phyloP scores from a whole-genome alignment of 768 basidiomycete genomes.

The Harrya chromipes region DNA sequence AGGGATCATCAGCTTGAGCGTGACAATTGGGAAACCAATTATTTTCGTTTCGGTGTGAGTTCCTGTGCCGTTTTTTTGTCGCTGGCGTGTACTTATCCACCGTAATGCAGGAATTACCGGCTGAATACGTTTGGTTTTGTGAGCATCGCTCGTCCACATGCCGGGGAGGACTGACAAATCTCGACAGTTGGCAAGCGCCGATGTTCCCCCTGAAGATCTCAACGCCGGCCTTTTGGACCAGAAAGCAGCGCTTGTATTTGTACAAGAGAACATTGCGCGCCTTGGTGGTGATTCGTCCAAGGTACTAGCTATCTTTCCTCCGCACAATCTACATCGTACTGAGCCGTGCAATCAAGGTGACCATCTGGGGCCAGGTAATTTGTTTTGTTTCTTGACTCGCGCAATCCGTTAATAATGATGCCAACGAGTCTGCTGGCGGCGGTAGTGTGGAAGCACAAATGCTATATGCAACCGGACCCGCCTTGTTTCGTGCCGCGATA shows the following conservation, averaged over 20 bases:
- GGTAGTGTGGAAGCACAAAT: constrained; percentile 16
- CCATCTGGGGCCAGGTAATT: constrained; percentile 19
- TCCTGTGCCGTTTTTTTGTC: background rate
- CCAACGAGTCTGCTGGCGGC: constrained; percentile 14
- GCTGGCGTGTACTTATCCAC: background rate
- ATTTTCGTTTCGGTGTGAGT: constrained; percentile 18
- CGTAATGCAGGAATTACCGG: constrained; percentile 12
- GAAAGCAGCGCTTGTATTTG: constrained; percentile 52
- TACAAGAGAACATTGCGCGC: constrained; percentile 60
- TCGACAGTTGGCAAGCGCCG: constrained; percentile 44
- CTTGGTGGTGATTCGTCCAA: constrained; percentile 65
- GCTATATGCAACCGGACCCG: background rate
- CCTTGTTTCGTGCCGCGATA: constrained; percentile 15
- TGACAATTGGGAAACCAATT: constrained; percentile 11
- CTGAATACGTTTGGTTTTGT: constrained; percentile 20
- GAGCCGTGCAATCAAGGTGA: constrained; percentile 8
- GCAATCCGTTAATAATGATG: background rate
- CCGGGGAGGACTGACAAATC: constrained; percentile 8
- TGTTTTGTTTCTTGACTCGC: background rate
- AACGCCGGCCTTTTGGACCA: constrained; percentile 65
- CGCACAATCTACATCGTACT: background rate
- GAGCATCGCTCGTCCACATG: background rate
- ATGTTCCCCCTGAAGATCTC: constrained; percentile 45
- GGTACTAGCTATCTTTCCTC: constrained; percentile 23
- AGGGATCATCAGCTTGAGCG: constrained; percentile 14